These are phyloP conservation scores for Fusarium subtropicale DNA, from an alignment of 2,329 filamentous ascomycete genomes.

Conservation along the genomic window DNA sequence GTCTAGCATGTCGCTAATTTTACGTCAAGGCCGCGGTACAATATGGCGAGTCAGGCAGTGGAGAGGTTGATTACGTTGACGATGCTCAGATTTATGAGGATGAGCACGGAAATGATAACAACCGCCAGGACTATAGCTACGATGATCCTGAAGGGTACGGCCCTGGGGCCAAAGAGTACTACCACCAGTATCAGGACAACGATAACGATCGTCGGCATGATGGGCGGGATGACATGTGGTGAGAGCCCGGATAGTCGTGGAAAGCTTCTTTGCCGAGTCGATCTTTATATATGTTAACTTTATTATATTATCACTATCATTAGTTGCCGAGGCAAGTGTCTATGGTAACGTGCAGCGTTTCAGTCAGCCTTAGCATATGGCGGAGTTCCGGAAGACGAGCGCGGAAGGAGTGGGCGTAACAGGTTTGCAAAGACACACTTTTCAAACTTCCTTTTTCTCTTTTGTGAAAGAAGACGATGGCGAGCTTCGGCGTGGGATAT, in stretches of 20 bases:
- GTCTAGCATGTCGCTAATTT: constrained; percentile 9
- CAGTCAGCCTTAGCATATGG: constrained; percentile 50
- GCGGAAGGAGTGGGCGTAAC: constrained; percentile 30
- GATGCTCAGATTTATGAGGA: constrained; percentile 66
- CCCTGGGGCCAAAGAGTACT: constrained; percentile 57
- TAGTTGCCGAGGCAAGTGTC: constrained; percentile 35
- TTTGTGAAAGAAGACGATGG: constrained; percentile 34
- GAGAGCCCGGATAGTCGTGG: constrained; percentile 35
- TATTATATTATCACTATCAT: constrained; percentile 36
- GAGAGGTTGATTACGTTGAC: constrained; percentile 63
- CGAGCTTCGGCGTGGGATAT: constrained; percentile 28
- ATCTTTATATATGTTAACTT: constrained; percentile 42
- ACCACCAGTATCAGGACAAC: constrained; percentile 55
- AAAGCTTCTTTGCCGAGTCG: constrained; percentile 27
- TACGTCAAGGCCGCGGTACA: constrained; percentile 56
- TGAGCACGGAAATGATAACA: constrained; percentile 58
- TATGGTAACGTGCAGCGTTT: constrained; percentile 42
- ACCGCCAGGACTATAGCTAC: constrained; percentile 54
- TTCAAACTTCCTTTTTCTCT: constrained; percentile 27
- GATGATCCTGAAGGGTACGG: constrained; percentile 54
- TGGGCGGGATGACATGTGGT: constrained; percentile 59
- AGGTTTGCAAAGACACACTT: constrained; percentile 37
- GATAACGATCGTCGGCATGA: constrained; percentile 52
- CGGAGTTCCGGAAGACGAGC: constrained; percentile 51
- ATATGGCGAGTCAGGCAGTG: constrained; percentile 59